These are phyloP conservation scores for Exophiala spinifera DNA, from an alignment of 2,329 filamentous ascomycete genomes.

Conservation along the genomic window DNA sequence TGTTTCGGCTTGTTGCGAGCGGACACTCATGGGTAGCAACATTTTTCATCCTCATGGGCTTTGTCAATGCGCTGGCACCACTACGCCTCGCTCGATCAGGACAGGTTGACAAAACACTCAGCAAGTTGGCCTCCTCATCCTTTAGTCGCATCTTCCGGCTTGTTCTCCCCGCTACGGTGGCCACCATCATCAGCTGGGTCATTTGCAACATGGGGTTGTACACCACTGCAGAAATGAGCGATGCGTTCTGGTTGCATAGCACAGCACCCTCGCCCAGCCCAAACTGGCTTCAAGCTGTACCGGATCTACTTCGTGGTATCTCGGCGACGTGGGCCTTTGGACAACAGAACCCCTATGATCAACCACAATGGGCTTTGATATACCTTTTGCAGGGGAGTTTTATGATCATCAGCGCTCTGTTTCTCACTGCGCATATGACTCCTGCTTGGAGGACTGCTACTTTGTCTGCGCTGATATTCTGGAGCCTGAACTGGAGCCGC, in stretches of 20 bases:
- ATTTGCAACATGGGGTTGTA: constrained; percentile 57
- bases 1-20: constrained; percentile 58
- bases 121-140: constrained; percentile 55
- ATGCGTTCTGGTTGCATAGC: constrained; percentile 58
- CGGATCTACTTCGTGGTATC: constrained; percentile 46
- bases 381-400: constrained; percentile 56
- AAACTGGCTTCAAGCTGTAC: constrained; percentile 43
- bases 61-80: constrained; percentile 62
- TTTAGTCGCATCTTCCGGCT: constrained; percentile 58
- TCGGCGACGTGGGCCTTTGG: constrained; percentile 52
- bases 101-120: constrained; percentile 53
- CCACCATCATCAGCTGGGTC: constrained; percentile 56
- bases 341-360: constrained; percentile 52
- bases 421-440: constrained; percentile 51
- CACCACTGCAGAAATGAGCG: constrained; percentile 53
- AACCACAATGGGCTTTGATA: constrained; percentile 58
- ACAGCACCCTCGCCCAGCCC: constrained; percentile 47
- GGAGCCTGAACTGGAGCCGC: constrained; percentile 39
- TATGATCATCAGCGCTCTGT: constrained; percentile 53
- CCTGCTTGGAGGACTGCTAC: constrained; percentile 50
- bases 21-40: constrained; percentile 65
- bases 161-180: constrained; percentile 55
- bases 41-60: constrained; percentile 64
- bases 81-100: constrained; percentile 55
- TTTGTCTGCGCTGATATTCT: constrained; percentile 48